Base-by-base conservation (phyloP, 1,284 basidiomycete genomes). In the Albatrellus sp. region DNA sequence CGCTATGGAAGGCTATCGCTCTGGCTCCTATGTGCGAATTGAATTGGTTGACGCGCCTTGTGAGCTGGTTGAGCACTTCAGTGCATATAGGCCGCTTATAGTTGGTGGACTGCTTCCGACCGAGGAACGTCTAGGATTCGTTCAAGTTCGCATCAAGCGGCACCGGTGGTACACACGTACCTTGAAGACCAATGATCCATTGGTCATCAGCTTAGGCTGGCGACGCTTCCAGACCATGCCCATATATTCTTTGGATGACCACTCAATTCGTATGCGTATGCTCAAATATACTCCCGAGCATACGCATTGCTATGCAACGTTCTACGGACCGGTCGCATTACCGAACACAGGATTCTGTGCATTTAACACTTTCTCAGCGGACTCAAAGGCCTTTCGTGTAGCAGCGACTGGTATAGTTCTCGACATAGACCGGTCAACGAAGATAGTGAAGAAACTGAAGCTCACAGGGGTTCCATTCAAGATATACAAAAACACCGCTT, bases 211-310 rank as follows among this genome's bases (percentile, higher is more conserved):
- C 2, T 67, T 98, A 10, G 94, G 94, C 8, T 99, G 94, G 94
- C 70, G 96, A 42, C 74, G 94, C 16, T 99, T 98, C 71, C 94
- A 99, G 63, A 85, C 80, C 0, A 70, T 96, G 20, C 94, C 94
- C 0, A 85, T 98, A 52, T 99, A 98, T 63, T 91, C 90, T 19
- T 70, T 99, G 24, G 96, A 99, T 62, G 94, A 99, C 60, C 90
- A 96, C 56, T 90, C 86, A 3, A 91, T 94, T 53, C 85, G 96
- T 24, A 98, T 98, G 80, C 87, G 96, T 39, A 90, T 98, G 87
- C 84, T 99, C 63, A 98, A 99, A 68, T 99, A 99, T 61, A 98
- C 96, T 0, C 94, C 94, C 0, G 96, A 98, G 64, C 94, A 99
- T 58, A 97, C 96, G 91, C 96, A 98, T 61, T 98, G 94, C 57